Percentiles rank a stretch among this genome's conserved stretches.
These are phyloP conservation scores for Russula earlei DNA, from an alignment of 768 basidiomycete species.

Conservation along the genomic window DNA sequence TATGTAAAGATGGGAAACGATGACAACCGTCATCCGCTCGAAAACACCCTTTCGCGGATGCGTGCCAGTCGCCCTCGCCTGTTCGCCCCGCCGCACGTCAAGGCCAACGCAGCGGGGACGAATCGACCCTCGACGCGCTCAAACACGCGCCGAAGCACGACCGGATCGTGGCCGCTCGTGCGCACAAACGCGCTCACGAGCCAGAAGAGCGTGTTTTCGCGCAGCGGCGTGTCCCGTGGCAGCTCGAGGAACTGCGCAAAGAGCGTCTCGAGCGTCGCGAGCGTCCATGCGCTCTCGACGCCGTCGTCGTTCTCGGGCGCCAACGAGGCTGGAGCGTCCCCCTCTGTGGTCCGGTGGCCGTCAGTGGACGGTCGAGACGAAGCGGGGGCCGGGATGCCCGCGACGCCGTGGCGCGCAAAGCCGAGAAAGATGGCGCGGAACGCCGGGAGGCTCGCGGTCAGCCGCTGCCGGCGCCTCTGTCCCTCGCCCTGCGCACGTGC, in stretches of 20 bases:
- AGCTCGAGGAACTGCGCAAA: conserved; percentile 57
- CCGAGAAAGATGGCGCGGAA: conserved; percentile 73
- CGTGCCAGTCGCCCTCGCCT: conserved; percentile 33
- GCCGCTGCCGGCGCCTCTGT: conserved; percentile 22
- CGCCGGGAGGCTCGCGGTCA: conserved; percentile 34
- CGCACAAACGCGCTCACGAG: conserved; percentile 55
- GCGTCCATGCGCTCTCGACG: conserved; percentile 38
- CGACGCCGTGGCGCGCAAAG: conserved; percentile 49
- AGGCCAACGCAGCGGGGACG: conserved; percentile 18
- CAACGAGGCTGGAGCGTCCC: too few relatives aligned
- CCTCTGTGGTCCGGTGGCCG: too few relatives aligned
- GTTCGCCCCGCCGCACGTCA: conserved; percentile 22
- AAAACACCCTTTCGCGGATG: conserved; percentile 36
- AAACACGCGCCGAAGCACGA: conserved; percentile 49
- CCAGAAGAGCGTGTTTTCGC: conserved; percentile 49
- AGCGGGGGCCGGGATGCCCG: too few relatives aligned
- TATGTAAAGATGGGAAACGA: too few relatives aligned
- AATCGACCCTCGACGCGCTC: conserved; percentile 44
- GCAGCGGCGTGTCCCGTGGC: conserved; percentile 36
- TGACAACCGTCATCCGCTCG: neutral
- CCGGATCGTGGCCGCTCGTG: conserved; percentile 43
- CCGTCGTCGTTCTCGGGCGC: too few relatives aligned
- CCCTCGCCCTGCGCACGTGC: too few relatives aligned
- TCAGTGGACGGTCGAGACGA: too few relatives aligned
- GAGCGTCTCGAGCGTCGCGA: conserved; percentile 44